Evolutionary conservation across 352 stramenopile genomes (phyloP).

Genomic region (Phytopythium boreale): DNA sequence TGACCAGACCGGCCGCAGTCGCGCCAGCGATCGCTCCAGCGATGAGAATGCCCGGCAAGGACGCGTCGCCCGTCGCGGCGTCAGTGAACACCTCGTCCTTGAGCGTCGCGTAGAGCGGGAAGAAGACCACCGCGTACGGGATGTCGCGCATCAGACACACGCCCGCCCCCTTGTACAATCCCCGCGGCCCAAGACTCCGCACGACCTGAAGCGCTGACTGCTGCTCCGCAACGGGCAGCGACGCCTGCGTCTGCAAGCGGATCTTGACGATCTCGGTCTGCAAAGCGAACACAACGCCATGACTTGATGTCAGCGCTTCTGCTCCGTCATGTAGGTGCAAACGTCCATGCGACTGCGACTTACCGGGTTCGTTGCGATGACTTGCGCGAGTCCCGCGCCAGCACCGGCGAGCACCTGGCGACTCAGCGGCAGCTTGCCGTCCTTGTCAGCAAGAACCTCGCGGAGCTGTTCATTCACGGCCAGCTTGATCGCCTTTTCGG

Average conservation of each 20-base stretch:
- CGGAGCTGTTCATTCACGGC: conserved; percentile 90
- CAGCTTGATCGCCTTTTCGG: conserved; percentile 91
- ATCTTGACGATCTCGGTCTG: conserved; percentile 93
- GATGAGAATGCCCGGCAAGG: conserved; percentile 55
- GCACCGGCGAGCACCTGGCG: conserved; percentile 67
- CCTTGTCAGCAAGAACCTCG: conserved; percentile 54
- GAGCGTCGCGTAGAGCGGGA: conserved; percentile 85
- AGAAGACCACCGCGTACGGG: conserved; percentile 92
- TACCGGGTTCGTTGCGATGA: conserved; percentile 86
- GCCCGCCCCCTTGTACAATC: conserved; percentile 82
- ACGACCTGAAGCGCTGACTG: conserved; percentile 58
- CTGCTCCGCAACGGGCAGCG: conserved; percentile 58
- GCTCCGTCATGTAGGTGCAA: not conserved
- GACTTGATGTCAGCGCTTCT: not conserved
- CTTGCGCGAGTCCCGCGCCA: conserved; percentile 75
- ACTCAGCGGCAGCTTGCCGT: conserved; percentile 56
- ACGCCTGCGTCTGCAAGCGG: conserved; percentile 84
- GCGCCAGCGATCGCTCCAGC: conserved; percentile 62
- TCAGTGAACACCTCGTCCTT: conserved; percentile 46
- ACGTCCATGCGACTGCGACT: conserved; percentile 3
- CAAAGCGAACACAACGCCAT: not conserved
- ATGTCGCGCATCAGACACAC: conserved; percentile 91
- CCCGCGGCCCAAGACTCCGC: conserved; percentile 64
- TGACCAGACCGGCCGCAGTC: conserved; percentile 55
- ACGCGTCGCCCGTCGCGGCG: conserved; percentile 44